These are phyloP conservation scores for Claviceps africana DNA, from an alignment of 2,329 filamentous ascomycete genomes.

Conservation along the genomic window DNA sequence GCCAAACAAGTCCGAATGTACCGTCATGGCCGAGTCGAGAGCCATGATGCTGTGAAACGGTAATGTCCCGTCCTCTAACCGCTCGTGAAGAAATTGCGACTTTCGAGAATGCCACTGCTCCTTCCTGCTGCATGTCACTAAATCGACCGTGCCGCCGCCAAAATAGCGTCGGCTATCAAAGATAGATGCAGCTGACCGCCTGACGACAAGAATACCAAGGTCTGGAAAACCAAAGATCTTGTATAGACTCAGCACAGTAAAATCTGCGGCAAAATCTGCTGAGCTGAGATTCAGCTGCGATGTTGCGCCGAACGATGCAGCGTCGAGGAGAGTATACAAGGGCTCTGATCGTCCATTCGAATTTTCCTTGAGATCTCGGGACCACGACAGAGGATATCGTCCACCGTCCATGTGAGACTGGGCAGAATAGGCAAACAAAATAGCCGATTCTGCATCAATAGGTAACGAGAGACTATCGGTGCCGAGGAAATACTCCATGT, in stretches of 20 bases:
- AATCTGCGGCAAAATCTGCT: constrained; percentile 55
- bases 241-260: constrained; percentile 77
- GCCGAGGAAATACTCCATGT: constrained; percentile 51
- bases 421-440: constrained; percentile 66
- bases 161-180: constrained; percentile 67
- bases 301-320: constrained; percentile 67
- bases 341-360: constrained; percentile 10
- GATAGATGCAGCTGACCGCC: constrained; percentile 50
- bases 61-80: constrained; percentile 80
- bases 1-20: constrained; percentile 56
- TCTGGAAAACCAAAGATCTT: constrained; percentile 98
- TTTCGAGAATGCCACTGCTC: constrained; percentile 78
- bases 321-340: constrained; percentile 65
- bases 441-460: constrained; percentile 11
- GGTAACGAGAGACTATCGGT: constrained; percentile 19
- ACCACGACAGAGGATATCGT: constrained; percentile 61
- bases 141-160: constrained; percentile 86
- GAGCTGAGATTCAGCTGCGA: constrained; percentile 58
- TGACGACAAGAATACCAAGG: constrained; percentile 70
- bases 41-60: constrained; percentile 86
- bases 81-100: constrained; percentile 56
- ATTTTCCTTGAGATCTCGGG: constrained; percentile 26
- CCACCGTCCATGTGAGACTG: constrained; percentile 89
- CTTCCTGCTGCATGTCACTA: constrained; percentile 58
- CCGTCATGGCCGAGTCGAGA: constrained; percentile 56